Percentiles rank a stretch among this genome's conserved stretches.
Conservation (phyloP, 768 basidiomycete genomes). For the Boletus subparvulus region DNA sequence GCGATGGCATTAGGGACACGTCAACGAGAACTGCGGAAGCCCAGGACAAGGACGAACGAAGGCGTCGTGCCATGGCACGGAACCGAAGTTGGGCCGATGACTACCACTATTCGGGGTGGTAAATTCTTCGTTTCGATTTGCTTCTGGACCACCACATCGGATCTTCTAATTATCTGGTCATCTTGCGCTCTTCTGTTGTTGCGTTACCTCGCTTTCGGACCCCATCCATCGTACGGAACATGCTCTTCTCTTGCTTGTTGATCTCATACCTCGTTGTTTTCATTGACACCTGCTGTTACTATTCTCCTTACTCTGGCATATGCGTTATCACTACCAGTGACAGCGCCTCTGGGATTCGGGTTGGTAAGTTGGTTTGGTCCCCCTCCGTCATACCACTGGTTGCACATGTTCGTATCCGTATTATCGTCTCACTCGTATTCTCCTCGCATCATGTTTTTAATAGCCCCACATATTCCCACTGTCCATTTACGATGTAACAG, state of each 20-base stretch:
- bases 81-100: constrained; percentile 71
- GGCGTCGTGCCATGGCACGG: constrained; percentile 48
- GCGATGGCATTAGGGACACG: constrained; percentile 14
- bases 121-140: constrained; percentile 5
- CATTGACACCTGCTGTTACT: constrained; percentile 12
- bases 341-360: constrained; percentile 10
- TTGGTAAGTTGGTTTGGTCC: constrained; percentile 17
- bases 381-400: constrained; percentile 17
- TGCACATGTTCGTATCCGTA: constrained; percentile 16
- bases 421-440: constrained; percentile 1
- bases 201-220: constrained; percentile 18
- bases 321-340: constrained; percentile 7
- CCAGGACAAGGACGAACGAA: constrained; percentile 43
- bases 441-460: constrained; percentile 26
- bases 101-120: constrained; percentile 69
- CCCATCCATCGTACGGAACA: constrained; percentile 17
- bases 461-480: constrained; percentile 27
- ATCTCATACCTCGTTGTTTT: constrained; percentile 8
- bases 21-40: constrained; percentile 19
- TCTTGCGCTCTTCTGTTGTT: constrained; percentile 20
- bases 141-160: constrained; percentile 14
- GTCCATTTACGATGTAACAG: constrained; percentile 35
- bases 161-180: constrained; percentile 25
- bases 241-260: constrained; percentile 22
- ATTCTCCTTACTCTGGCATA: constrained; percentile 18